A percentile compares a stretch with the other conserved stretches of the same genome.
Evolutionary conservation across 2,329 filamentous ascomycete genomes (phyloP).

Genomic region (Chaetomiaceae sp.): DNA sequence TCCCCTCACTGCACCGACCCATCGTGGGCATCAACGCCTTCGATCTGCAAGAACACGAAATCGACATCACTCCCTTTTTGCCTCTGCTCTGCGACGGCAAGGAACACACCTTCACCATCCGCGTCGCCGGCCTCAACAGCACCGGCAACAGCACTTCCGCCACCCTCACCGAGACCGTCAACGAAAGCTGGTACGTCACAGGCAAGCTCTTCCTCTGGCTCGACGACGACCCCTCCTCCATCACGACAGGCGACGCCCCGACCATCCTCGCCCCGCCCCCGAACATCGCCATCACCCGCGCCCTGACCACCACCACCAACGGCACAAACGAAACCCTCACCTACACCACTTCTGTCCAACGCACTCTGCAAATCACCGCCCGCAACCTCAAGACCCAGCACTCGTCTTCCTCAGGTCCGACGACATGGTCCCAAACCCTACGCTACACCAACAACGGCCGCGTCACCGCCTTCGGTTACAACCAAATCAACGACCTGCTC

Average conservation of each 20-base stretch:
- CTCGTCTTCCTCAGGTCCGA: constrained; percentile 18
- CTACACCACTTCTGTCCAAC: constrained; percentile 54
- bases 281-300: constrained; percentile 47
- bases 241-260: constrained; percentile 48
- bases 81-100: constrained; percentile 62
- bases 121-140: constrained; percentile 58
- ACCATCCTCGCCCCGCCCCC: constrained; percentile 35
- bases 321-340: constrained; percentile 56
- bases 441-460: constrained; percentile 50
- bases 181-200: constrained; percentile 68
- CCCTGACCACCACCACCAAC: constrained; percentile 42
- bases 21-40: constrained; percentile 76
- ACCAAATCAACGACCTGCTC: constrained; percentile 41
- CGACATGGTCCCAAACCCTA: constrained; percentile 57
- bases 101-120: constrained; percentile 63
- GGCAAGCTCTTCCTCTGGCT: constrained; percentile 81
- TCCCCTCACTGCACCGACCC: constrained; percentile 71
- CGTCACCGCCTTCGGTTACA: constrained; percentile 33
- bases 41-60: constrained; percentile 73
- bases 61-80: constrained; percentile 76
- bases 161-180: constrained; percentile 50
- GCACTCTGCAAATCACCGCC: constrained; percentile 51
- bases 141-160: constrained; percentile 39
- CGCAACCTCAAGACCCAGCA: constrained; percentile 44
- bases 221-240: constrained; percentile 43